These are phyloP conservation scores for Aureobasidium sp. DNA, from an alignment of 2,329 filamentous ascomycete species.

Conservation along the genomic window DNA sequence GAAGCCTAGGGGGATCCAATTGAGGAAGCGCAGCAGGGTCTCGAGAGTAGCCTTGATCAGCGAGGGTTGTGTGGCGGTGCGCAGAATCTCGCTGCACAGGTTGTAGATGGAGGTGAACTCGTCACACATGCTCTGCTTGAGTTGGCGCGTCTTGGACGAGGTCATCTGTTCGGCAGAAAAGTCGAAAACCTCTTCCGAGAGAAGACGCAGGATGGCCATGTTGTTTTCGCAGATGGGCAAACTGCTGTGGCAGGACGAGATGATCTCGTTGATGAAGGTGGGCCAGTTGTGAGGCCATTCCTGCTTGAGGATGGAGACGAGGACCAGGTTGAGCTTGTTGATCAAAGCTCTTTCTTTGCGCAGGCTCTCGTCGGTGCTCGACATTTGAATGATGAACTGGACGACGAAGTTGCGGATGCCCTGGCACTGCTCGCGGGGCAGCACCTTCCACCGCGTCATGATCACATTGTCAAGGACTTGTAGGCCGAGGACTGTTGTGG, in stretches of 20 bases:
- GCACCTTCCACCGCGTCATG: slow-evolving; percentile 96
- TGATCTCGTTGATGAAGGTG: slow-evolving; percentile 99
- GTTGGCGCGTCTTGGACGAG: slow-evolving; percentile 88
- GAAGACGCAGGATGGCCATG: slow-evolving; percentile 91
- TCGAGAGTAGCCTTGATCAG: slow-evolving; percentile 95
- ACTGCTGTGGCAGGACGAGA: slow-evolving; percentile 89
- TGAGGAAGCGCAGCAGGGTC: slow-evolving; percentile 90
- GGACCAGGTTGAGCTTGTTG: slow-evolving; percentile 96
- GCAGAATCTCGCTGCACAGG: slow-evolving; percentile 90
- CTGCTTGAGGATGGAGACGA: slow-evolving; percentile 96
- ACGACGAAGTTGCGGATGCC: slow-evolving; percentile 99
- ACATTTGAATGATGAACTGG: slow-evolving; percentile 94
- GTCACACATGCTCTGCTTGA: slow-evolving; percentile 97
- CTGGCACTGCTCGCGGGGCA: slow-evolving; percentile 88
- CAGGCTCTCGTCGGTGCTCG: slow-evolving; percentile 78
- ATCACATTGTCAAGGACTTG: slow-evolving; percentile 98
- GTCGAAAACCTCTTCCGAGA: slow-evolving; percentile 98
- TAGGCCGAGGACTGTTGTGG: slow-evolving; percentile 65
- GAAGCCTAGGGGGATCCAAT: slow-evolving; percentile 97
- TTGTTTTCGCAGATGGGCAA: slow-evolving; percentile 99
- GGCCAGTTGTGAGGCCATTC: slow-evolving; percentile 99
- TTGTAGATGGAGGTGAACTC: slow-evolving; percentile 99
- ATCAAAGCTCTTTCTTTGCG: slow-evolving; percentile 78
- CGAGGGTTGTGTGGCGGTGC: slow-evolving; percentile 76
- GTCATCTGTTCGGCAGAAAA: slow-evolving; percentile 99